Evolutionary conservation across 1,284 basidiomycete genomes (phyloP).

Genomic region (Coniophora puteana): DNA sequence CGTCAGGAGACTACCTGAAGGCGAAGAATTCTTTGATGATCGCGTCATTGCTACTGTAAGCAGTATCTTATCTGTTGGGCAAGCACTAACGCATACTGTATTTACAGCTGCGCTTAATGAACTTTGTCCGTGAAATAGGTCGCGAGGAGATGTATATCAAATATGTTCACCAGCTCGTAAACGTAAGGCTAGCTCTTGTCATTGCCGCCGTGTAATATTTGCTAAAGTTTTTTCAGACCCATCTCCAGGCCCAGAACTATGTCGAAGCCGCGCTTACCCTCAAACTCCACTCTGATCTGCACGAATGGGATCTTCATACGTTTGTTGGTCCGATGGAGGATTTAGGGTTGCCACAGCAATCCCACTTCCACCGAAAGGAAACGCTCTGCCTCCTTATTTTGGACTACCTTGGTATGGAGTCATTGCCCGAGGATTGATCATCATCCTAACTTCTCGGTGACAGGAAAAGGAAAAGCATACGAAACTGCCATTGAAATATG

Average conservation of each 20-base stretch:
- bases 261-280: constrained; percentile 91
- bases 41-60: constrained; percentile 85
- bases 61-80: constrained; percentile 5
- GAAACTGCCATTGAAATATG: constrained; percentile 93
- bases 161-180: constrained; percentile 92
- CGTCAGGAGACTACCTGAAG: constrained; percentile 89
- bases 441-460: constrained; percentile 6
- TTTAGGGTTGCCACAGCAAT: constrained; percentile 86
- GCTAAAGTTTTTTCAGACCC: constrained; percentile 50
- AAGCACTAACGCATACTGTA: neutral
- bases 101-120: constrained; percentile 80
- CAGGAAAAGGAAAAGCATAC: constrained; percentile 94
- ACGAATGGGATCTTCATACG: constrained; percentile 81
- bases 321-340: constrained; percentile 86
- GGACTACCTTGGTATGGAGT: constrained; percentile 79
- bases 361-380: constrained; percentile 93
- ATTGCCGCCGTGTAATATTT: constrained; percentile 1
- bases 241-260: constrained; percentile 84
- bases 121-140: constrained; percentile 84
- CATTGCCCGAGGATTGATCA: neutral
- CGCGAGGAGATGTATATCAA: constrained; percentile 90
- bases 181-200: constrained; percentile 45
- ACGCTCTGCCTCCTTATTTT: constrained; percentile 82
- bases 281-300: constrained; percentile 90
- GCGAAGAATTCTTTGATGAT: constrained; percentile 93